Percentiles rank a stretch among this genome's conserved stretches.
These are phyloP conservation scores for Chalara sp. DNA, from an alignment of 2,329 filamentous ascomycete genomes.

Conservation along the genomic window DNA sequence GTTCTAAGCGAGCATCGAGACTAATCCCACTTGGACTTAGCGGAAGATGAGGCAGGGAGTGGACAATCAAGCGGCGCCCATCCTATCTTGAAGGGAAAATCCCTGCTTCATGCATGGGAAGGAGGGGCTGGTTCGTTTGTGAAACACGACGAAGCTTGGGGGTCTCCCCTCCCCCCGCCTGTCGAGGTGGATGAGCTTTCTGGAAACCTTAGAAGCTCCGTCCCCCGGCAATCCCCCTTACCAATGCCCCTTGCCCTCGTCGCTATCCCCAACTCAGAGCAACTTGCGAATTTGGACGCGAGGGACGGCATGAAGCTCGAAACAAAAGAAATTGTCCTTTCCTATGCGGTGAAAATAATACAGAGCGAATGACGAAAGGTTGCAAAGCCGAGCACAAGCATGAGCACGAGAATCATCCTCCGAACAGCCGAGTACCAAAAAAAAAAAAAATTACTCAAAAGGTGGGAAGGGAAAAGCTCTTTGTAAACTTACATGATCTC, in stretches of 20 bases:
- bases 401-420: constrained; percentile 13
- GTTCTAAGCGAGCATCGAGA: no score
- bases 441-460: constrained; percentile 11
- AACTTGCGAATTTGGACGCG: constrained; percentile 16
- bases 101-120: no score
- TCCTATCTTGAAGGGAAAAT: no score
- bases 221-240: background rate
- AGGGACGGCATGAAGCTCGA: background rate
- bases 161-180: no score
- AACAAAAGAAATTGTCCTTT: constrained; percentile 9
- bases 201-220: constrained; percentile 24
- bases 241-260: constrained; percentile 1
- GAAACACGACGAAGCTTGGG: no score
- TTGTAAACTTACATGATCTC: constrained; percentile 37
- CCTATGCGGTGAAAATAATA: constrained; percentile 2
- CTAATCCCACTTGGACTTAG: no score
- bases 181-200: constrained; percentile 11
- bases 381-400: constrained; percentile 6
- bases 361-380: background rate
- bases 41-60: no score
- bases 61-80: no score
- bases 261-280: constrained; percentile 7
- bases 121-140: no score
- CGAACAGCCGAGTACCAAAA: constrained; percentile 3
- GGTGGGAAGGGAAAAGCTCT: background rate